Evolutionary conservation across 2,329 filamentous ascomycete genomes (phyloP), one percentile per base, ranked within the genome.

Genomic region (Dendryphion nanum): DNA sequence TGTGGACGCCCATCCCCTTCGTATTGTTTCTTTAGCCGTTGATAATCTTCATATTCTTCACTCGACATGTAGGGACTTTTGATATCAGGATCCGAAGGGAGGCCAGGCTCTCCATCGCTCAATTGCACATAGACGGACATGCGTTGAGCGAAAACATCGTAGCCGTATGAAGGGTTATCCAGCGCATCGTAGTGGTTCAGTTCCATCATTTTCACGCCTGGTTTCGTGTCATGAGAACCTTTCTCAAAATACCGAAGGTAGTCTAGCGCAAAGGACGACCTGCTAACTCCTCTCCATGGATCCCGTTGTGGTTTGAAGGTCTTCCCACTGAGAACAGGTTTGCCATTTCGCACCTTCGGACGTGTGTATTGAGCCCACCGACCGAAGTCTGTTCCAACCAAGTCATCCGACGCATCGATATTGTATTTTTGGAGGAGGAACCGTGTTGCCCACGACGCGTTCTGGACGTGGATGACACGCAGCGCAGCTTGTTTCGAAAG

Each of bases 381-480:
- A 4, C 67, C 70, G 54, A 77, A 76, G 16, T 66, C 67, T 19
- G 71, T 74, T 5, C 73, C 74, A 1, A 74, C 64, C 4, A 74
- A 51, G 36, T 75, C 70, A 37, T 67, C 61, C 29, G 64, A 66
- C 32, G 72, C 64, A 38, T 73, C 64, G 41, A 78, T 76, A 37
- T 76, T 74, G 59, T 74, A 78, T 45, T 77, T 78, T 18, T 66
- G 59, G 21, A 76, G 56, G 2, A 78, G 54, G 43, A 70, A 77
- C 2, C 59, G 58, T 21, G 67, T 70, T 1, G 75, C 75, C 73
- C 74, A 76, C 6, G 59, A 57, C 5, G 74, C 74, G 43, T 78
- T 77, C 51, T 78, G 75, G 4, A 77, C 71, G 43, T 78, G 75
- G 30, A 67, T 65, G n/a, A 69, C 60, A 5, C 66, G 47, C 18